Conservation (phyloP, 2,329 filamentous ascomycete species). For the Pseudomassariella vexata region DNA sequence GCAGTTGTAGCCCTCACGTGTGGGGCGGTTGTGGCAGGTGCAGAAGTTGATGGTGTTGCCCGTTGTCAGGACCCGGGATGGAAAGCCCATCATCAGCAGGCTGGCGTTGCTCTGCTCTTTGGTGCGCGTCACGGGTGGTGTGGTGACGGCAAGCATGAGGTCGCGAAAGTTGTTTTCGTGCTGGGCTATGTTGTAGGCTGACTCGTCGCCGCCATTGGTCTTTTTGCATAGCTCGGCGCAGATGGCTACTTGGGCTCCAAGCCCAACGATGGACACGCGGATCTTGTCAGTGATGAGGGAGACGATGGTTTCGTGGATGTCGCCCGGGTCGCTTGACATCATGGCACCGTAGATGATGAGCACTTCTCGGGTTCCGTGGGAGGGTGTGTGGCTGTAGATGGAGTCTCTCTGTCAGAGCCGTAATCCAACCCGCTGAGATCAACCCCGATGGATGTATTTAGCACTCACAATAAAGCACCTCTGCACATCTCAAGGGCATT, state of each 20-base stretch:
- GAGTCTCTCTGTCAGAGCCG: constrained; percentile 4
- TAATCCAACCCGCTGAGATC: constrained; percentile 2
- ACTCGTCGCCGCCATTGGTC: constrained; percentile 76
- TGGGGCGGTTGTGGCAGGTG: constrained; percentile 82
- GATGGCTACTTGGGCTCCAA: constrained; percentile 87
- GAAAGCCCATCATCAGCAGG: constrained; percentile 97
- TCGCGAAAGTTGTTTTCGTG: constrained; percentile 86
- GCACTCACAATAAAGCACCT: constrained; percentile 71
- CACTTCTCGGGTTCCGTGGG: constrained; percentile 88
- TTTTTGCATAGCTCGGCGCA: constrained; percentile 83
- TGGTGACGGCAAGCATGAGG: constrained; percentile 82
- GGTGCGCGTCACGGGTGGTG: constrained; percentile 75
- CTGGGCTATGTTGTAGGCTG: constrained; percentile 75
- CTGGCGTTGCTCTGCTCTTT: constrained; percentile 52
- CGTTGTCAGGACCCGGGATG: constrained; percentile 72
- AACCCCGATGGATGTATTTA: constrained; percentile 1
- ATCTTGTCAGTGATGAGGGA: constrained; percentile 77
- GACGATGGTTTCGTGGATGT: constrained; percentile 86
- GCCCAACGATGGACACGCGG: constrained; percentile 80
- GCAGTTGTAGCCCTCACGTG: constrained; percentile 82
- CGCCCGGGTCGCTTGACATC: constrained; percentile 84
- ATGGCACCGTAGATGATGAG: constrained; percentile 89
- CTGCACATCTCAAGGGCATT: constrained; percentile 95
- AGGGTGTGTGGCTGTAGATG: constrained; percentile 68
- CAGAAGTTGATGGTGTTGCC: constrained; percentile 66